Evolutionary conservation across 805 yeast genomes (phyloP).

Genomic region (Nakazawaea sp.): DNA sequence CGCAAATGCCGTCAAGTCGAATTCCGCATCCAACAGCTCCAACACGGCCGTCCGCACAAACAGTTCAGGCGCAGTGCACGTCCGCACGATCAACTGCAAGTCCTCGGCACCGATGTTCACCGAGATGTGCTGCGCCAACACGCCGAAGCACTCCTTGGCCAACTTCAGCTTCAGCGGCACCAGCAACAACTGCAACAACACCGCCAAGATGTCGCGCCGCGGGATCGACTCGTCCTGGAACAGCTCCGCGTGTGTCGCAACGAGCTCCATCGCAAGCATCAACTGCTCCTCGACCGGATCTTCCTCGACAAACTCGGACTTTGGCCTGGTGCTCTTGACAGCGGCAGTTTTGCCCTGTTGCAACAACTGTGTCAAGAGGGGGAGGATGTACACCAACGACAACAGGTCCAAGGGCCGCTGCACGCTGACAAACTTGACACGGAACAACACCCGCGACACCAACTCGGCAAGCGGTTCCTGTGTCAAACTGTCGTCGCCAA

Average conservation of each 20-base stretch:
- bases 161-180: constrained; percentile 73
- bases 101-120: constrained; percentile 52
- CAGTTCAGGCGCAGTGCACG: constrained; percentile 50
- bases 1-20: constrained; percentile 43
- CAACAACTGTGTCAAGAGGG: constrained; percentile 63
- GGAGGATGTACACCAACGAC: constrained; percentile 68
- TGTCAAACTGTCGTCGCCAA: constrained; percentile 26
- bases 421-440: constrained; percentile 67
- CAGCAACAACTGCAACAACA: constrained; percentile 59
- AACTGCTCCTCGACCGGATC: constrained; percentile 87
- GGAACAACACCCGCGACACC: constrained; percentile 63
- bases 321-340: constrained; percentile 41
- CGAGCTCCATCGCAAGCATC: constrained; percentile 66
- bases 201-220: constrained; percentile 53
- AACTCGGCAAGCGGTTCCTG: constrained; percentile 45
- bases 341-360: constrained; percentile 57
- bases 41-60: constrained; percentile 76
- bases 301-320: constrained; percentile 71
- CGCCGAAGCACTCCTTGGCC: constrained; percentile 76
- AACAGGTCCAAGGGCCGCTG: constrained; percentile 63
- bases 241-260: constrained; percentile 59
- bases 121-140: constrained; percentile 73
- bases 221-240: constrained; percentile 67
- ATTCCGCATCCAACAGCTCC: constrained; percentile 83
- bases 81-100: constrained; percentile 47